Base-by-base conservation (phyloP, 1,284 basidiomycete genomes). In the Rhodotorula sp. region DNA sequence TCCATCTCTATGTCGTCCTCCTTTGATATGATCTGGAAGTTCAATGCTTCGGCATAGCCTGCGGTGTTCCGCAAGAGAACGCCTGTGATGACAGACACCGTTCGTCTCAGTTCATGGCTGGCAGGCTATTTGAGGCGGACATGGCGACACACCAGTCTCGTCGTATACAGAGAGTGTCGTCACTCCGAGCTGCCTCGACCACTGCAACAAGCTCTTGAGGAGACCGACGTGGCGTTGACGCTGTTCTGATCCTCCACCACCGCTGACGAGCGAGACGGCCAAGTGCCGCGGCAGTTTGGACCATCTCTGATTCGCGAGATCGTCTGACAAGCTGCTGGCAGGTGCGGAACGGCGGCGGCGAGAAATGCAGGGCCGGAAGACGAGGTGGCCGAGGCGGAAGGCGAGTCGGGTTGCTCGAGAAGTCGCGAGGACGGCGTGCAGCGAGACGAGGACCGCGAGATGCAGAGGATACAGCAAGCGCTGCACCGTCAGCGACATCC, bases 221-320 rank as follows among this genome's bases (percentile, higher is more conserved):
- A 64, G 34, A 51, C 59, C 56, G 26, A 62, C 62, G 48, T 61
- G 57, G 46, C 18, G 20, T 29, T 46, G 48, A 26, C 63, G 58
- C 29, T 43, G 52, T 34, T 31, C 72, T 48, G 57, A 4, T 4
- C 57, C 31, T 10, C n/a, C 21, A 2, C 52, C 31, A 5, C 39
- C 59, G 5, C 75, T 72, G 8, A 74, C 73, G 26, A 78, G 71
- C 18, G 75, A n/a, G 18, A 78, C 67, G 0, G 71, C 76, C 8
- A 78, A 57, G 34, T 74, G 71, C 54, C 46, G 63, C 46, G 77
- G 77, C 8, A 71, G 26, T 52, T 78, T 78, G 14, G 23, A 47
- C 74, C 72, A 72, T 21, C 76, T 26, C 34, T 31, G 29, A 1
- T 21, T 18, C 5, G 48, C 61, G 20, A 68, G 61, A 56, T 69